Evolutionary conservation across 306 rosid species (phyloP), one percentile per base, ranked within the genome.

Genomic region (Begonia fuchsioides): DNA sequence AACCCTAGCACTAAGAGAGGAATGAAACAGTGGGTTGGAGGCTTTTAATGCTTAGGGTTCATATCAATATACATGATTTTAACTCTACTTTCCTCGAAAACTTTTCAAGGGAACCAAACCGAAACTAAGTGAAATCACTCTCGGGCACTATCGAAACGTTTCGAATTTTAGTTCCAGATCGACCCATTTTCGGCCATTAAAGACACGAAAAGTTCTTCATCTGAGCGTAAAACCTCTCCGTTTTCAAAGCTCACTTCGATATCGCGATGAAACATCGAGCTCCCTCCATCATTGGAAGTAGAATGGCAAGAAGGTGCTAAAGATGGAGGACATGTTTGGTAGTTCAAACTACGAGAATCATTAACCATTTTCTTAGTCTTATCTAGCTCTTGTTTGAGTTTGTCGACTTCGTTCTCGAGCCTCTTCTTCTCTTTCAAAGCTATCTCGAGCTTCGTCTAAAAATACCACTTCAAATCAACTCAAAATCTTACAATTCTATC

Each of bases 121-220:
- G 4, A 26, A 26, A 3, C 32, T 26, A 2, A 26, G 32, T 0
- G 32, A 26, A 26, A 26, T 3, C 32, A 26, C 32, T 3, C 32
- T 26, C 0, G 6, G 5, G 6, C 32, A 26, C 6, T 3, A 26
- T 3, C 6, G 32, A 26, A 26, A 26, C 0, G 32, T 26, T 26
- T 26, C n/a, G 6, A 26, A 5, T 26, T n/a, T 45, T 43, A 54
- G n/a, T 56, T 52, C 50, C 57, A 69, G 19, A 56, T 55, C 44
- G 69, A 53, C 19, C 58, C 68, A 61, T 57, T 55, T 53, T 44
- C 54, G 32, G 43, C 76, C 58, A 69, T 63, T 63, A 66, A 72
- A 56, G 66, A 72, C 59, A 76, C 73, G 39, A 64, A 80, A 14
- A 80, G 71, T 26, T 76, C 83, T 52, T 76, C 76, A 45, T 46